Evolutionary conservation across 1,284 basidiomycete genomes (phyloP).

Genomic region (Pseudozyma thailandica): DNA sequence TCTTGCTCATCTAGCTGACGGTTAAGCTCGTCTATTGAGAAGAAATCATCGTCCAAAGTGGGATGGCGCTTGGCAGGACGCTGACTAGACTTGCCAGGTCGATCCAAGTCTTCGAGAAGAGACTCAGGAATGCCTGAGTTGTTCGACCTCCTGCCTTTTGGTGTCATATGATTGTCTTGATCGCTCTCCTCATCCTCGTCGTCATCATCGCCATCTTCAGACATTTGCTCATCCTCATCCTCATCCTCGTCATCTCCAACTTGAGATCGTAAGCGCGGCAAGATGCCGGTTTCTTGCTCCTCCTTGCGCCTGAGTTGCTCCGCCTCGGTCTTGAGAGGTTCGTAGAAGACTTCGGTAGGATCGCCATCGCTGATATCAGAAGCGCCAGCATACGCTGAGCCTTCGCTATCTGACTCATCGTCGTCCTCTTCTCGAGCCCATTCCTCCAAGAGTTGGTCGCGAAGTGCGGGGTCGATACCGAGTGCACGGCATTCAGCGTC

Average conservation of each 20-base stretch:
- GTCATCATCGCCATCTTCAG: constrained; percentile 35
- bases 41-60: constrained; percentile 91
- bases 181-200: constrained; percentile 32
- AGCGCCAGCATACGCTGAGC: constrained; percentile 56
- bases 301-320: constrained; percentile 58
- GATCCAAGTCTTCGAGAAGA: constrained; percentile 55
- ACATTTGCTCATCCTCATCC: constrained; percentile 31
- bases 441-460: constrained; percentile 35
- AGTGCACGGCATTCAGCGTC: constrained; percentile 56
- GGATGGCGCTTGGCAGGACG: constrained; percentile 69
- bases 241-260: constrained; percentile 26
- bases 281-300: constrained; percentile 52
- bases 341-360: constrained; percentile 55
- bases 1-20: constrained; percentile 84
- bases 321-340: constrained; percentile 62
- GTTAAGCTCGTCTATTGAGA: constrained; percentile 89
- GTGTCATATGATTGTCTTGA: constrained; percentile 73
- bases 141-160: constrained; percentile 67
- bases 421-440: constrained; percentile 49
- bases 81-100: constrained; percentile 28
- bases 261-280: constrained; percentile 43
- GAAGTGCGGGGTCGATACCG: constrained; percentile 49
- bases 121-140: constrained; percentile 72
- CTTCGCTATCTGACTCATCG: constrained; percentile 53
- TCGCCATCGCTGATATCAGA: constrained; percentile 63